A percentile compares a stretch with the other conserved stretches of the same genome.
Conservation (phyloP, 2,329 filamentous ascomycete species). For the Rachicladosporium sp. region DNA sequence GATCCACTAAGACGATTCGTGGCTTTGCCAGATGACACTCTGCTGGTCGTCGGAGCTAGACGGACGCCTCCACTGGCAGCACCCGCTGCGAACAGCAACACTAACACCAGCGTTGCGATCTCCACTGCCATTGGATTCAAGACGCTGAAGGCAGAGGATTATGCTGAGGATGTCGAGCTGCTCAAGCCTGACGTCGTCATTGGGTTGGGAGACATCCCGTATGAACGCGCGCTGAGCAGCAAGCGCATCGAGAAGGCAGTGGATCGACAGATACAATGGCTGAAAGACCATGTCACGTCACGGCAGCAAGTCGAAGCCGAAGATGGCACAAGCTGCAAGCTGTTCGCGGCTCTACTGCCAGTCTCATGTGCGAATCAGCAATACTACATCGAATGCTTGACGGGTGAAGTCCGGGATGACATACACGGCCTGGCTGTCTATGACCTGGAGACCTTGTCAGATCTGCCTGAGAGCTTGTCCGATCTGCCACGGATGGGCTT, state of each 20-base stretch:
- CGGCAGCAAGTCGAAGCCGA: slow-evolving; percentile 1
- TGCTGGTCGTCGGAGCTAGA: slow-evolving; percentile 65
- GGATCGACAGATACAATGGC: slow-evolving; percentile 74
- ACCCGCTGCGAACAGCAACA: slow-evolving; percentile 40
- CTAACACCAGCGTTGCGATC: slow-evolving; percentile 58
- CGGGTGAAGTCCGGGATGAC: slow-evolving; percentile 45
- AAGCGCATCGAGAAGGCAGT: slow-evolving; percentile 76
- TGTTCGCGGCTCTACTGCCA: slow-evolving; percentile 58
- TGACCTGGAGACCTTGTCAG: slow-evolving; percentile 54
- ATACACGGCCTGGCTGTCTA: slow-evolving; percentile 68
- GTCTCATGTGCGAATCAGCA: slow-evolving; percentile 63
- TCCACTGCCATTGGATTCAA: slow-evolving; percentile 81
- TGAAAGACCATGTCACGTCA: slow-evolving; percentile 49
- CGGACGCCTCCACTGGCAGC: slow-evolving; percentile 63
- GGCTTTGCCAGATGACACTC: slow-evolving; percentile 50
- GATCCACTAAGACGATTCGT: slow-evolving; percentile 64
- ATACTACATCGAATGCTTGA: slow-evolving; percentile 64
- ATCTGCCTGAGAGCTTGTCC: slow-evolving; percentile 50
- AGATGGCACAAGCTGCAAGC: slow-evolving; percentile 31
- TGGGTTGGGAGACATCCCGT: slow-evolving; percentile 61
- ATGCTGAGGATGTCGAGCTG: slow-evolving; percentile 50
- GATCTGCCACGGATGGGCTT: slow-evolving; percentile 63
- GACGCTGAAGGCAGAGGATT: slow-evolving; percentile 55
- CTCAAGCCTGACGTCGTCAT: slow-evolving; percentile 71
- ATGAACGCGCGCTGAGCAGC: slow-evolving; percentile 31